Percentiles rank a stretch among this genome's conserved stretches.
Evolutionary conservation across 225 moss, liverwort and hornwort species (phyloP).

Genomic region (Marchantia polymorpha): DNA sequence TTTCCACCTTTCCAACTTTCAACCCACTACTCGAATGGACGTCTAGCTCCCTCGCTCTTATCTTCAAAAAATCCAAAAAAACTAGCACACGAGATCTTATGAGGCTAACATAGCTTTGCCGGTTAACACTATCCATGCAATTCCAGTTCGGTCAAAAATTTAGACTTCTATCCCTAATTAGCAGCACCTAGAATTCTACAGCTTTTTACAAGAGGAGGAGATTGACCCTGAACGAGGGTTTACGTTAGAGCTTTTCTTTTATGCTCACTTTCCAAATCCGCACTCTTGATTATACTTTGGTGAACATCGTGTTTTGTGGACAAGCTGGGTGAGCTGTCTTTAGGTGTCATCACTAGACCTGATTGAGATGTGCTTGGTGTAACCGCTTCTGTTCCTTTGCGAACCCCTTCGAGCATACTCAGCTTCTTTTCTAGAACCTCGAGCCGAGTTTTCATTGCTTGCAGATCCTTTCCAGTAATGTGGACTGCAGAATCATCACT

Average conservation of each 20-base stretch:
- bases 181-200: too few species aligned
- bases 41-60: too few species aligned
- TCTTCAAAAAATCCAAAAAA: too few species aligned
- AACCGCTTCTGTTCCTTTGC: slow-evolving; percentile 11
- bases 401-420: slow-evolving; percentile 22
- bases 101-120: too few species aligned
- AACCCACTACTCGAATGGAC: too few species aligned
- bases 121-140: too few species aligned
- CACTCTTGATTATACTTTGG: not conserved
- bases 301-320: not conserved
- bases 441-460: slow-evolving; percentile 36
- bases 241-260: not conserved
- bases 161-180: too few species aligned
- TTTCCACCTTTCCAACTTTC: too few species aligned
- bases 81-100: too few species aligned
- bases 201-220: too few species aligned
- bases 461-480: slow-evolving; percentile 30
- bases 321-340: not conserved
- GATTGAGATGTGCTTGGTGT: not conserved
- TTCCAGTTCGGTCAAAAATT: too few species aligned
- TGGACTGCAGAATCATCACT: slow-evolving; percentile 15
- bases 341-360: not conserved
- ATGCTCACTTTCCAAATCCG: not conserved
- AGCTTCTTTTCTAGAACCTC: slow-evolving; percentile 38
- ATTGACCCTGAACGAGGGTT: too few species aligned